Base-by-base conservation (phyloP, 2,329 filamentous ascomycete genomes). In the Alternaria gansuensis region DNA sequence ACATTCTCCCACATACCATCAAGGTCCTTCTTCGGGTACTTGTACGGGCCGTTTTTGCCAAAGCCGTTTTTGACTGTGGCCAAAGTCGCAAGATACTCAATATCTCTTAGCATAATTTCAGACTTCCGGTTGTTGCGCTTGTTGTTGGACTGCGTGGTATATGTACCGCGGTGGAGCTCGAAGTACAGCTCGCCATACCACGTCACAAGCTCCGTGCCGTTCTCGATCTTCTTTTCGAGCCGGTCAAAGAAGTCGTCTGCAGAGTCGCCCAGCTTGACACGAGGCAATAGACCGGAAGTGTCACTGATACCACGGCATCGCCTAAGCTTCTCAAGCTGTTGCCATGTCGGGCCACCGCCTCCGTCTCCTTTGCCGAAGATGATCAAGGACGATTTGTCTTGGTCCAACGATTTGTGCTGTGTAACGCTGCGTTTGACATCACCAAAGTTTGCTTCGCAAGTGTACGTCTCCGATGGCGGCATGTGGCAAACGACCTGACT, bases 181-280 rank as follows among this genome's bases (percentile, higher is more conserved):
- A 99, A 97, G 80, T 99, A 99, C 8, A 99, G 85, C 80, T 99
- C 95, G 40, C 95, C 95, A 75, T 97, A 97, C 95, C 95, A 99
- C 1, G 95, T 98, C 24, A 93, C 91, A 53, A 97, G 89, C 17
- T 92, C 84, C 3, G 87, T 86, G 21, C 85, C 85, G 21, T 83
- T 78, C 29, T 82, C 81, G 28, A 87, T 87, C 80, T 93, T 96
- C 78, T 90, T 87, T 76, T 97, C 90, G 3, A 99, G 82, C 51
- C 86, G 85, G 67, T 90, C 90, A 73, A 97, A 98, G 82, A 98
- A 98, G 69, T 97, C 92, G 60, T 99, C 94, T 14, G 97, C 95
- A 1, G 91, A 93, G 53, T 88, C 86, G 37, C 93, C 94, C 83
- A 98, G 88, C 73, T 95, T 92, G 55, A 97, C 87, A 65, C 93